Evolutionary conservation across 2,329 filamentous ascomycete genomes (phyloP).

Genomic region (Harringtonia lauricola): DNA sequence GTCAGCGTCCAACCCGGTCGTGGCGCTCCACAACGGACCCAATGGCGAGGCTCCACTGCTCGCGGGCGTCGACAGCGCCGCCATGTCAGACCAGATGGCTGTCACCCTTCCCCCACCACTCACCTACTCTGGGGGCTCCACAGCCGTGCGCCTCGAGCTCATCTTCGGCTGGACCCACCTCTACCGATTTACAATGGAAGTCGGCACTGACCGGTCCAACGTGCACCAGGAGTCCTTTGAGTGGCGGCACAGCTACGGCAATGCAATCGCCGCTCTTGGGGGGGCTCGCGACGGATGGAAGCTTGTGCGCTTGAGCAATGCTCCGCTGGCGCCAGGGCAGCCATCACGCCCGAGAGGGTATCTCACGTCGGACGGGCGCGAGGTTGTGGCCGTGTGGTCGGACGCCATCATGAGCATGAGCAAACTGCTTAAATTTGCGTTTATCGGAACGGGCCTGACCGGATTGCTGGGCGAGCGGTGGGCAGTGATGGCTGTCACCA

Average conservation of each 20-base stretch:
- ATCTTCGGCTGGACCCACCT: conserved; percentile 9
- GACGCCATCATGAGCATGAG: conserved; percentile 19
- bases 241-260: conserved; percentile 28
- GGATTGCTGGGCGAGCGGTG: conserved; percentile 29
- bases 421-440: conserved; percentile 26
- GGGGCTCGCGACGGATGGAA: conserved; percentile 26
- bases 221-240: conserved; percentile 25
- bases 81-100: conserved; percentile 9
- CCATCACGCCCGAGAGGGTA: conserved; percentile 9
- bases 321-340: conserved; percentile 3
- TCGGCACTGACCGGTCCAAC: conserved; percentile 13
- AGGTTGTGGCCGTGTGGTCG: conserved; percentile 31
- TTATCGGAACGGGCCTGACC: conserved; percentile 25
- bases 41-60: conserved; percentile 17
- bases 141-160: conserved; percentile 6
- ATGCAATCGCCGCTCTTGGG: conserved; percentile 22
- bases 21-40: conserved; percentile 24
- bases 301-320: conserved; percentile 23
- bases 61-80: conserved; percentile 15
- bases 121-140: conserved; percentile 9
- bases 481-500: conserved; percentile 29
- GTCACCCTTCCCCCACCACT: conserved; percentile 20
- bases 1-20: conserved; percentile 15
- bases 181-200: conserved; percentile 24
- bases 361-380: conserved; percentile 22